These are phyloP conservation scores for Ganoderma sinense DNA, from an alignment of 1,284 basidiomycete species.

Conservation along the genomic window DNA sequence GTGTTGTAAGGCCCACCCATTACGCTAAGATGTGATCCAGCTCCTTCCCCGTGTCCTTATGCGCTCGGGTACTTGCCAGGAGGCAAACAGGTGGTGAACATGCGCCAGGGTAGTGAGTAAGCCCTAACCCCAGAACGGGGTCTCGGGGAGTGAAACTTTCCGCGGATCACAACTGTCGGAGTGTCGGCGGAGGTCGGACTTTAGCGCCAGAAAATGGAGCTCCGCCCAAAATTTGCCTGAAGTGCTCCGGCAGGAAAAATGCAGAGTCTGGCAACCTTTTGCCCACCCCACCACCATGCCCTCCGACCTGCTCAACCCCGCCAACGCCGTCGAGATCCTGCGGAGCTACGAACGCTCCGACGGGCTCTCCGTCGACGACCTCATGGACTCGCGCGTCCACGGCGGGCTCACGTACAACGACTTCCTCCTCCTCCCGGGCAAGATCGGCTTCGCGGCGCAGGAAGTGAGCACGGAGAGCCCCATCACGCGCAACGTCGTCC, in stretches of 20 bases:
- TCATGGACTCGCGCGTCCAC: constrained; percentile 90
- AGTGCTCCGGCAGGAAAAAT: constrained; percentile 24
- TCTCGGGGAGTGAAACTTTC: not conserved
- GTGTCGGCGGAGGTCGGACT: not conserved
- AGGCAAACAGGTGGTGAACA: not conserved
- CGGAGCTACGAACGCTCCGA: constrained; percentile 79
- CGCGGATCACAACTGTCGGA: not conserved
- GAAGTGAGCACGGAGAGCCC: constrained; percentile 87
- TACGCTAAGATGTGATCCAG: not conserved
- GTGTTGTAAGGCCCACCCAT: not conserved
- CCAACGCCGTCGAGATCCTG: constrained; percentile 77
- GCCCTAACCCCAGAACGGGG: constrained; percentile 19
- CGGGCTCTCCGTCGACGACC: constrained; percentile 87
- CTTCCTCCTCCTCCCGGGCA: constrained; percentile 93
- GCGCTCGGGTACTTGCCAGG: not conserved
- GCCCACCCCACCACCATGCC: constrained; percentile 39
- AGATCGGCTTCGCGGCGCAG: constrained; percentile 91
- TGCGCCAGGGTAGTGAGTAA: not conserved
- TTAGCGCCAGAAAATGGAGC: not conserved
- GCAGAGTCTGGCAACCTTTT: constrained; percentile 32
- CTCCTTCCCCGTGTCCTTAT: not conserved
- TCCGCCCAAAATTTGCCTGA: constrained; percentile 21
- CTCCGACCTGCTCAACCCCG: constrained; percentile 59
- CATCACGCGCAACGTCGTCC: constrained; percentile 90
- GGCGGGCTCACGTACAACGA: constrained; percentile 98